phyloP scores from a whole-genome alignment of 106 monocot genomes.

The Dendrobium officinale region DNA sequence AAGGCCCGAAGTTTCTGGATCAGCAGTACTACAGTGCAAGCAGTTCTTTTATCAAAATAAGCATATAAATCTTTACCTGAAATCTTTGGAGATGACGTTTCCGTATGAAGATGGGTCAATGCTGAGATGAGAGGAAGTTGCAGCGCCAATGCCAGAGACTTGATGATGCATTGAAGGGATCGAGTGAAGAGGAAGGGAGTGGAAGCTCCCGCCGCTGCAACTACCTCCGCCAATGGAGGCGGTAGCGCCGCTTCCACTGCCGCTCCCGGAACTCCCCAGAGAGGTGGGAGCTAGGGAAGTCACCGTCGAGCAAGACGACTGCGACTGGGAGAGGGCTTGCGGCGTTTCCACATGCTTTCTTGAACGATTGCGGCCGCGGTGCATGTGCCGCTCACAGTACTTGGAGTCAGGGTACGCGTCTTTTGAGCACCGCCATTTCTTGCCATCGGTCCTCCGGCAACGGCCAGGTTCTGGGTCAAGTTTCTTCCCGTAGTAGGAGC shows the following conservation, averaged over 20 bases:
- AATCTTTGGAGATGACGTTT: slow-evolving; percentile 10
- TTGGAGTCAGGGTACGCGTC: slow-evolving; percentile 69
- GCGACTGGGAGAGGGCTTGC: slow-evolving; percentile 19
- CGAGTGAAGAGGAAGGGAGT: slow-evolving; percentile 10
- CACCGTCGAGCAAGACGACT: slow-evolving; percentile 17
- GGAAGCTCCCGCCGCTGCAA: slow-evolving; percentile 17
- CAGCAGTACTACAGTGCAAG: not conserved
- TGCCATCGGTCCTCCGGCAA: slow-evolving; percentile 67
- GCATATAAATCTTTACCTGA: slow-evolving; percentile 15
- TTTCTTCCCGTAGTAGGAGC: slow-evolving; percentile 60
- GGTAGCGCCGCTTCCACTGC: not conserved
- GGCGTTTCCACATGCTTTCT: slow-evolving; percentile 80
- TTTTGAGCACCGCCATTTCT: slow-evolving; percentile 77
- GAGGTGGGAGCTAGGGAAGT: slow-evolving; percentile 17
- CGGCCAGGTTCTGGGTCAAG: slow-evolving; percentile 76
- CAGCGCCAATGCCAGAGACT: not conserved
- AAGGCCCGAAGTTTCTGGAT: not conserved
- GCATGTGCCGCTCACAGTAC: slow-evolving; percentile 89
- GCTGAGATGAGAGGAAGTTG: slow-evolving; percentile 16
- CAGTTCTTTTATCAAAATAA: too few species aligned
- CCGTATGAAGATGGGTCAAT: slow-evolving; percentile 25
- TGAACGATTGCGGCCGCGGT: slow-evolving; percentile 83
- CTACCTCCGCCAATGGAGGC: not conserved
- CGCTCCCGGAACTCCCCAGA: slow-evolving; percentile 5
- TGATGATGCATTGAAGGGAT: slow-evolving; percentile 3